Evolutionary conservation across 202 grass and related monocot genomes (phyloP).

Genomic region (Panicum virgatum): DNA sequence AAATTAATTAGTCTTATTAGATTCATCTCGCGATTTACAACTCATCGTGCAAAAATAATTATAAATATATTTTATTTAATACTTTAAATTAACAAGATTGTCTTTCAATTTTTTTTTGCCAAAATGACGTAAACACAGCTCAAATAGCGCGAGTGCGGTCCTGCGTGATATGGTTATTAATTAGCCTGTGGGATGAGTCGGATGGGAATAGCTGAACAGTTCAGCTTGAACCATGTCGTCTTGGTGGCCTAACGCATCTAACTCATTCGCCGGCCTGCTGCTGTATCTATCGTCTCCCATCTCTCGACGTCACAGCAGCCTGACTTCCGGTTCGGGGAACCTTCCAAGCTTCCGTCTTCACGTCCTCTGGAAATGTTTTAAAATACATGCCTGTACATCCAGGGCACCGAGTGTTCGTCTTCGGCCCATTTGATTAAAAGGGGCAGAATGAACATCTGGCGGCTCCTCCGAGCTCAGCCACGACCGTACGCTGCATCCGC

Average conservation of each 20-base stretch:
- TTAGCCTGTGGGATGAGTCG: not conserved
- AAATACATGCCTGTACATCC: not conserved
- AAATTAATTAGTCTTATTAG: no score
- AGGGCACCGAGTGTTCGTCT: not conserved
- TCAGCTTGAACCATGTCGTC: not conserved
- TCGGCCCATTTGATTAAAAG: not conserved
- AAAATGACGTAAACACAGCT: no score
- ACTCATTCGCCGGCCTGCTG: not conserved
- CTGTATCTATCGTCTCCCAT: not conserved
- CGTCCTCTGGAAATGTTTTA: not conserved
- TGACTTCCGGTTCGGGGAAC: not conserved
- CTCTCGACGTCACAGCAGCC: not conserved
- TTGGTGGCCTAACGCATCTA: conserved; percentile 33
- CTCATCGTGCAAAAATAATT: no score
- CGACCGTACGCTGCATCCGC: not conserved
- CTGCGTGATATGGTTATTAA: no score
- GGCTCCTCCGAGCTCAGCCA: not conserved
- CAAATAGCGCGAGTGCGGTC: no score
- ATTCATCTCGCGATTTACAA: no score
- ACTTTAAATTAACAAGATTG: no score
- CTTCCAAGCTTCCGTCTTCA: not conserved
- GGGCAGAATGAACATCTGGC: not conserved
- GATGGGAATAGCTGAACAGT: conserved; percentile 12
- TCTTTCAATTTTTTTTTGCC: no score
- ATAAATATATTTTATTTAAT: no score